phyloP scores from a whole-genome alignment of 2,329 filamentous ascomycete species.

The Beauveria sp. region DNA sequence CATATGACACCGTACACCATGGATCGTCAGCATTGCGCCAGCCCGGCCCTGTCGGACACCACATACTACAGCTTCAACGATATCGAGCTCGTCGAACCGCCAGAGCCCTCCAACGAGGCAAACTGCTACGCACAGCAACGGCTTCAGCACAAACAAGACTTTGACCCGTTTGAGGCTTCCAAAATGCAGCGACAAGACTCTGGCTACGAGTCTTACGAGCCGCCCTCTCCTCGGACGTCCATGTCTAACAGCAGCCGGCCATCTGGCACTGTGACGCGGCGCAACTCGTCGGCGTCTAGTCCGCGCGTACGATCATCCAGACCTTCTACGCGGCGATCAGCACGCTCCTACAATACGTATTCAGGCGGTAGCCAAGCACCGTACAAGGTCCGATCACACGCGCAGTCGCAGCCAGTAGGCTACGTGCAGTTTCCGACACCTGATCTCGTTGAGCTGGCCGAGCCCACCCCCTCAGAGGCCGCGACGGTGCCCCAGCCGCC shows the following conservation, averaged over 20 bases:
- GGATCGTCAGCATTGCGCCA: slow-evolving; percentile 25
- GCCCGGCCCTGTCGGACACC: slow-evolving; percentile 38
- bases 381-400: slow-evolving; percentile 25
- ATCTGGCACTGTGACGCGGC: slow-evolving; percentile 13
- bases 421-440: slow-evolving; percentile 45
- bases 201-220: slow-evolving; percentile 46
- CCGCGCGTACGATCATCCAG: slow-evolving; percentile 28
- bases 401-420: slow-evolving; percentile 24
- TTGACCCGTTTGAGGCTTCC: slow-evolving; percentile 16
- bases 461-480: slow-evolving; percentile 14
- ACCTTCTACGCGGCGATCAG: slow-evolving; percentile 33
- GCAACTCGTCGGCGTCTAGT: slow-evolving; percentile 14
- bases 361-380: slow-evolving; percentile 21
- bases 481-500: slow-evolving; percentile 35
- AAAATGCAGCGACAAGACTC: slow-evolving; percentile 50
- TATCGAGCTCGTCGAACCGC: slow-evolving; percentile 38
- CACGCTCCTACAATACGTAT: slow-evolving; percentile 26
- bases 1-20: slow-evolving; percentile 14
- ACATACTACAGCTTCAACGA: slow-evolving; percentile 50
- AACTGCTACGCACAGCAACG: slow-evolving; percentile 11
- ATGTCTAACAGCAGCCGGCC: slow-evolving; percentile 22
- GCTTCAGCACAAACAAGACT: slow-evolving; percentile 6
- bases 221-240: slow-evolving; percentile 28
- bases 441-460: slow-evolving; percentile 27
- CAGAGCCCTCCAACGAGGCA: slow-evolving; percentile 19